Conservation (phyloP, 2,329 filamentous ascomycete species). For the Ustilaginoidea virens region DNA sequence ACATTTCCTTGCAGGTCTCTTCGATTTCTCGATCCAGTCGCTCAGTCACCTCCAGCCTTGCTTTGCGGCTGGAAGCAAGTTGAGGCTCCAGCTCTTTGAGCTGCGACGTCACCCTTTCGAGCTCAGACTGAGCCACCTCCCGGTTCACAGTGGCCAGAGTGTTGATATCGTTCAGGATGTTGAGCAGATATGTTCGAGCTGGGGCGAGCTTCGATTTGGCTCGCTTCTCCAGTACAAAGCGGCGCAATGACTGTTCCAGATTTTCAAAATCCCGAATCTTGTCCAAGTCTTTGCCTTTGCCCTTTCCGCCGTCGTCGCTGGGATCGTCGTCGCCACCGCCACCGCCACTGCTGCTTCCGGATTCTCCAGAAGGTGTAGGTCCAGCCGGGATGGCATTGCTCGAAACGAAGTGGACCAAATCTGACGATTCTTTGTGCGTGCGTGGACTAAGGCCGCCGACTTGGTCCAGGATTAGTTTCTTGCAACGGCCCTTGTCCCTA, state of each 20-base stretch:
- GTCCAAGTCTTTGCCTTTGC: slow-evolving; percentile 72
- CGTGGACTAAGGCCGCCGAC: slow-evolving; percentile 75
- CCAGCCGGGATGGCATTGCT: slow-evolving; percentile 82
- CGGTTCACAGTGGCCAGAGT: slow-evolving; percentile 73
- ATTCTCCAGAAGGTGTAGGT: slow-evolving; percentile 39
- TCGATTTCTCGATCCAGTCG: slow-evolving; percentile 72
- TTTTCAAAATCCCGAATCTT: slow-evolving; percentile 82
- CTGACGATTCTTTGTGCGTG: slow-evolving; percentile 81
- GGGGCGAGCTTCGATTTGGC: slow-evolving; percentile 90
- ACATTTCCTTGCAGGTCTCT: slow-evolving; percentile 70
- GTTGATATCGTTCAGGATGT: slow-evolving; percentile 77
- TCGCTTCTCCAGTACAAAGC: slow-evolving; percentile 91
- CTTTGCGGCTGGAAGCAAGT: slow-evolving; percentile 70
- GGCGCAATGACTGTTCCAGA: slow-evolving; percentile 72
- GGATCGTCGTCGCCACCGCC: slow-evolving; percentile 32
- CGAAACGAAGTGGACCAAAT: slow-evolving; percentile 94
- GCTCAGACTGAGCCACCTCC: slow-evolving; percentile 71
- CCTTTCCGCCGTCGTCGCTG: slow-evolving; percentile 8
- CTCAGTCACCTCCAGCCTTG: slow-evolving; percentile 64
- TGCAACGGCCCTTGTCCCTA: slow-evolving; percentile 75
- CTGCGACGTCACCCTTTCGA: slow-evolving; percentile 69
- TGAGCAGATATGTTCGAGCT: slow-evolving; percentile 87
- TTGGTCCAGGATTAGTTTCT: slow-evolving; percentile 88
- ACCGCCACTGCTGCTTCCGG: slow-evolving; percentile 38
- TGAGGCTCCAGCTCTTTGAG: slow-evolving; percentile 71